These are phyloP conservation scores for Citrus hindsii DNA, from an alignment of 345 rosid genomes.

Conservation along the genomic window DNA sequence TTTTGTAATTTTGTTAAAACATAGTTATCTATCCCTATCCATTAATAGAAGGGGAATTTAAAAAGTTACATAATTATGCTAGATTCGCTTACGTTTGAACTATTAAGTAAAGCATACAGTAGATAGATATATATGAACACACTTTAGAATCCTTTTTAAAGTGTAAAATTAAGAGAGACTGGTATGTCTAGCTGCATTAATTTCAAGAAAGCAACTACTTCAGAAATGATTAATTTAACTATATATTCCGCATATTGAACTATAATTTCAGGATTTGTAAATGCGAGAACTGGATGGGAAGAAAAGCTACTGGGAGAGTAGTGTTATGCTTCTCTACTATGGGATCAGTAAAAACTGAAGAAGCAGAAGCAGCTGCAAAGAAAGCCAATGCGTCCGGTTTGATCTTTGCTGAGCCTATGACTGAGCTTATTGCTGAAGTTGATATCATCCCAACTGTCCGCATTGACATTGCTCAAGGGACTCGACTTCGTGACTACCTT, in stretches of 20 bases:
- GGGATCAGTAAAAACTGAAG: constrained; percentile 35
- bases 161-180: no score
- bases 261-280: constrained; percentile 36
- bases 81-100: no score
- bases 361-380: constrained; percentile 52
- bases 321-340: constrained; percentile 55
- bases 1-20: no score
- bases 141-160: no score
- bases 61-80: no score
- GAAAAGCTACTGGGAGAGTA: constrained; percentile 36
- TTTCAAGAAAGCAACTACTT: no score
- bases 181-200: no score
- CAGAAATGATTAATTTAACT: no score
- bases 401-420: constrained; percentile 52
- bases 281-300: constrained; percentile 32
- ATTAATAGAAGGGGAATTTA: no score
- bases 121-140: no score
- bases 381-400: constrained; percentile 44
- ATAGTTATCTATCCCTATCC: no score
- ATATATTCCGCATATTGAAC: neutral
- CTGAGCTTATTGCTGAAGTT: constrained; percentile 43
- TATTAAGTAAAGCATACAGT: no score
- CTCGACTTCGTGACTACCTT: constrained; percentile 43
- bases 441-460: constrained; percentile 52
- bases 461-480: constrained; percentile 51